phyloP scores from a whole-genome alignment of 164 flowering plant species.

The Platanus orientalis region DNA sequence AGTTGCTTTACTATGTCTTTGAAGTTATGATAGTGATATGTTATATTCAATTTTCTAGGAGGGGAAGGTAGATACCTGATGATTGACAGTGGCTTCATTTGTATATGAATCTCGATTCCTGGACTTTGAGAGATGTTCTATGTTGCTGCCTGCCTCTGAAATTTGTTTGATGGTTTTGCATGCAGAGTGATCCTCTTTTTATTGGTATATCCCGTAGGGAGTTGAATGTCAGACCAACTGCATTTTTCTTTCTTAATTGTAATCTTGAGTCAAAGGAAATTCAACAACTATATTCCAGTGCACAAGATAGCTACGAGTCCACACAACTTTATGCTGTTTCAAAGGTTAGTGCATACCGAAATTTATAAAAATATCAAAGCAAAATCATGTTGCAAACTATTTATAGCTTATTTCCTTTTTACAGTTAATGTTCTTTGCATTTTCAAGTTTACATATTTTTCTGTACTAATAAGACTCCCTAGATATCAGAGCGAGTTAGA shows the following conservation, averaged over 20 bases:
- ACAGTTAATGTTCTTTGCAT: not conserved
- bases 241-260: conserved; percentile 86
- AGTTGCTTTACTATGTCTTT: not conserved
- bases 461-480: conserved; percentile 7
- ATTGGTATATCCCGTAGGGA: conserved; percentile 80
- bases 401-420: not conserved
- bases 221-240: conserved; percentile 85
- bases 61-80: not conserved
- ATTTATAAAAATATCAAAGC: not conserved
- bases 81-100: not conserved
- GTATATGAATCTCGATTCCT: not conserved
- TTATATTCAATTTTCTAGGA: not conserved
- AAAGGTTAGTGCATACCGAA: conserved; percentile 51
- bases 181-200: conserved; percentile 64
- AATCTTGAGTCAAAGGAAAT: conserved; percentile 62
- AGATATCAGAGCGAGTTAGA: conserved; percentile 54
- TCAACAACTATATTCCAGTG: conserved; percentile 57
- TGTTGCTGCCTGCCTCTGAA: conserved; percentile 12
- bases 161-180: conserved; percentile 2
- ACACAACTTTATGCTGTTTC: conserved; percentile 66
- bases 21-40: not conserved
- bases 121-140: not conserved
- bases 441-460: not conserved
- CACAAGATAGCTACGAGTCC: conserved; percentile 91
- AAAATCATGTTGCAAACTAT: not conserved